phyloP scores from a whole-genome alignment of 2,329 filamentous ascomycete genomes.

The Diplodia scrobiculata region DNA sequence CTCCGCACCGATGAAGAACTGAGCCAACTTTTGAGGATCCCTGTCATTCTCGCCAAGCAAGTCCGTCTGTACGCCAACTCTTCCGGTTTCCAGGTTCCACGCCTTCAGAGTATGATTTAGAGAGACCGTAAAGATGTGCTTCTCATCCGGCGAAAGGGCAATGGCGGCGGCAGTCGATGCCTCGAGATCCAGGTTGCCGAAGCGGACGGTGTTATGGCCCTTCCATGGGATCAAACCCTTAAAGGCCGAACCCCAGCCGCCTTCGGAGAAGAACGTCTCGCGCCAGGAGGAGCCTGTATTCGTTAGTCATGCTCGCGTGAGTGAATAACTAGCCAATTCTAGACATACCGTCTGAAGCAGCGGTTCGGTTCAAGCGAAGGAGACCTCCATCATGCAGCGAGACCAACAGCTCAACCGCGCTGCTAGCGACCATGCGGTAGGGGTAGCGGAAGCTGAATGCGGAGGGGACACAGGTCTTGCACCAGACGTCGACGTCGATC shows the following conservation, averaged over 20 bases:
- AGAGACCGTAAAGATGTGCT: conserved; percentile 73
- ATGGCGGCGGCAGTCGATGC: conserved; percentile 66
- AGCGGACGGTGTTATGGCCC: conserved; percentile 63
- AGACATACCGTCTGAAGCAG: conserved; percentile 35
- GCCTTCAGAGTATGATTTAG: conserved; percentile 86
- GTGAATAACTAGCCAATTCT: neutral
- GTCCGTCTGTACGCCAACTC: conserved; percentile 74
- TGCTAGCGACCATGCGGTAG: conserved; percentile 77
- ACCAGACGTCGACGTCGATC: conserved; percentile 72
- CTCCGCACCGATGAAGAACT: conserved; percentile 76
- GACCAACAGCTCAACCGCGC: conserved; percentile 72
- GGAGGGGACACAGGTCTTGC: conserved; percentile 72
- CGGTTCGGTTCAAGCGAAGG: conserved; percentile 59
- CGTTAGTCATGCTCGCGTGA: conserved; percentile 38
- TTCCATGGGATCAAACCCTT: conserved; percentile 59
- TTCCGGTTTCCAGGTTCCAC: conserved; percentile 84
- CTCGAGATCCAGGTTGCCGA: conserved; percentile 65
- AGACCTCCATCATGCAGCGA: conserved; percentile 79
- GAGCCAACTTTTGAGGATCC: conserved; percentile 68
- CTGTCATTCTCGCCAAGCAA: conserved; percentile 63
- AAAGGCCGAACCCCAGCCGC: conserved; percentile 69
- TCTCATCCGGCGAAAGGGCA: conserved; percentile 51
- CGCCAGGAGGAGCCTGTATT: conserved; percentile 58
- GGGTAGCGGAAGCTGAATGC: conserved; percentile 75
- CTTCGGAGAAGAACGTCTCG: conserved; percentile 72